Evolutionary conservation across 2,329 filamentous ascomycete species (phyloP), one percentile per base, ranked within the genome.

Genomic region (Cladosporium oxysporum): DNA sequence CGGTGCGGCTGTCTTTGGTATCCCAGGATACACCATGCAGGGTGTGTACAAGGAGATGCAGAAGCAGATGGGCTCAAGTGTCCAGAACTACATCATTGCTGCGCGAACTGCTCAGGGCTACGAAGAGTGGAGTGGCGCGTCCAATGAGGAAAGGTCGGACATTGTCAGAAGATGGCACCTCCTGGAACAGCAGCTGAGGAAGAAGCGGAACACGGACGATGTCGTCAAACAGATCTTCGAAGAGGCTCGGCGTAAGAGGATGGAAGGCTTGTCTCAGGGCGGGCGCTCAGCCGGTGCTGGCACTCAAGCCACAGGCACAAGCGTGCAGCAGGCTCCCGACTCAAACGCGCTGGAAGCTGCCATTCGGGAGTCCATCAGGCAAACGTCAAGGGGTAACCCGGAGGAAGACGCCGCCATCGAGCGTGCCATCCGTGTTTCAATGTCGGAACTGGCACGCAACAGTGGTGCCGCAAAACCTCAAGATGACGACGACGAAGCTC

Each of bases 81-180:
- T 92, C 21, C 83, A 91, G 58, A 92, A 91, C 70, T 94, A 94
- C 75, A 91, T 96, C 69, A 87, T 92, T 55, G 87, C 91, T 1
- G 90, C 91, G 2, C 84, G 92, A 55, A 90, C 91, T 58, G 83
- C 88, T 0, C 91, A 96, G 75, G 92, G 92, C 1, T 87, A 87
- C 67, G 86, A 88, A 52, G 90, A 93, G 60, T 83, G 87, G 70
- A 79, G 80, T 18, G 73, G 74, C 1, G 81, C 87, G 1, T 85
- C 83, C 0, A 74, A 76, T 0, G 84, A 86, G 67, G 90, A 94
- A 76, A 83, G 85, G 47, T 80, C 82, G 1, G 87, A 89, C 64
- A 87, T 94, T 23, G 75, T 93, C 44, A 77, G 79, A 47, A 82
- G 86, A 7, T 96, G 90, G 89, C 82, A 87, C n/a, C 80, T 80